These are phyloP conservation scores for Mycosarcoma maydis DNA, from an alignment of 1,284 basidiomycete genomes.

Conservation along the genomic window DNA sequence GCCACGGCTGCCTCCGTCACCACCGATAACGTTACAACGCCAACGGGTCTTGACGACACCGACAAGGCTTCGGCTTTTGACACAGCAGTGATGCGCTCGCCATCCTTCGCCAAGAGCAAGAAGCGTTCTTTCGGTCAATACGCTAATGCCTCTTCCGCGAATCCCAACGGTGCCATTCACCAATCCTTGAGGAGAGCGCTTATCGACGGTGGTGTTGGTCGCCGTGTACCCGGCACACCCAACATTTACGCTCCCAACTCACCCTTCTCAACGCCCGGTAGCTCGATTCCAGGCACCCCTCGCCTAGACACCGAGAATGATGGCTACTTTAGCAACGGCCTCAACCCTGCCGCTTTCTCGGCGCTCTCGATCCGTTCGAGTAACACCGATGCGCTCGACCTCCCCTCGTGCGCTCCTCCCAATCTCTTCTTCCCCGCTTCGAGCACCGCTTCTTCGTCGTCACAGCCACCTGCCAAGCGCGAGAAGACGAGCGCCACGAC, in stretches of 20 bases:
- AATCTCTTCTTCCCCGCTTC: constrained; percentile 67
- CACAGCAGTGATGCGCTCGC: constrained; percentile 59
- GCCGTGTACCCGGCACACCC: constrained; percentile 45
- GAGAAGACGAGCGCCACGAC: constrained; percentile 50
- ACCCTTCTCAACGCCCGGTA: constrained; percentile 65
- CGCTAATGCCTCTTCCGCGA: constrained; percentile 31
- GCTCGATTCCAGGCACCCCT: constrained; percentile 63
- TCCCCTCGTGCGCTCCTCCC: constrained; percentile 66
- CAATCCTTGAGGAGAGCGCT: constrained; percentile 63
- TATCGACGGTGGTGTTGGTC: constrained; percentile 62
- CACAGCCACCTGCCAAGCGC: constrained; percentile 57
- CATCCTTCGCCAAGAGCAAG: constrained; percentile 57
- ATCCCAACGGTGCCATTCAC: constrained; percentile 44
- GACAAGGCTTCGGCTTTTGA: constrained; percentile 62
- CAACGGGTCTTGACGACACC: constrained; percentile 39
- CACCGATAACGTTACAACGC: constrained; percentile 23
- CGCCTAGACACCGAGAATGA: constrained; percentile 55
- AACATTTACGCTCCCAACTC: constrained; percentile 63
- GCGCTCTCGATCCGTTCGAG: constrained; percentile 58
- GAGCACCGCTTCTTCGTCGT: constrained; percentile 38
- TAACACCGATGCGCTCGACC: constrained; percentile 55
- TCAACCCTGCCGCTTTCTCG: constrained; percentile 61
- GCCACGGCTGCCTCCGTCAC: constrained; percentile 16
- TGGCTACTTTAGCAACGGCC: constrained; percentile 53
- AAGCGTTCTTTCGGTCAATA: constrained; percentile 65